phyloP scores from a whole-genome alignment of 768 basidiomycete genomes.

The Russula virescens region DNA sequence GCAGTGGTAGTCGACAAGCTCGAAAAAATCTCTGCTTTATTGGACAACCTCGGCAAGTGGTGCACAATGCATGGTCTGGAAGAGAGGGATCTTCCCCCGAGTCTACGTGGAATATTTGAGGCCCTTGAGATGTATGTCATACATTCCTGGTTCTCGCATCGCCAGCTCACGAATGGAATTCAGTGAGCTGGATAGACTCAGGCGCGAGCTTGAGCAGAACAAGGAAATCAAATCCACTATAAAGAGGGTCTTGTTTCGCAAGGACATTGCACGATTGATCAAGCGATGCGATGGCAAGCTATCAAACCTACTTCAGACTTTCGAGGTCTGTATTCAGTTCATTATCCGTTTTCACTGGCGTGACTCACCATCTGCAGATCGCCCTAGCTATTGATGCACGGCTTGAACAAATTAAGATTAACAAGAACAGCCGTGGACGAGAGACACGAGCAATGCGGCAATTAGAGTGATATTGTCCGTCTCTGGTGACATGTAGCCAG shows the following conservation, averaged over 20 bases:
- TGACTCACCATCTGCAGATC: not conserved
- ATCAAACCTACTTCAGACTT: not conserved
- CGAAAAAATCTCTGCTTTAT: not conserved
- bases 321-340: not conserved
- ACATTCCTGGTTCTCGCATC: not conserved
- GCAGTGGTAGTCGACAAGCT: not conserved
- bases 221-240: not conserved
- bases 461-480: too few relatives aligned
- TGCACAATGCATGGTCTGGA: not conserved
- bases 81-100: not conserved
- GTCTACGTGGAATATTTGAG: not conserved
- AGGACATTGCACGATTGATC: not conserved
- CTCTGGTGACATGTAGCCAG: too few relatives aligned
- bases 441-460: too few relatives aligned
- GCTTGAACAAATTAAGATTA: not conserved
- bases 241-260: not conserved
- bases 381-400: not conserved
- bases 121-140: not conserved
- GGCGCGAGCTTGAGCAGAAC: not conserved
- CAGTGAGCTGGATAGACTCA: not conserved
- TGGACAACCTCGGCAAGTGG: not conserved
- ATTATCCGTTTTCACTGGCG: not conserved
- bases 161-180: too few relatives aligned
- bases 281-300: conserved; percentile 1
- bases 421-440: too few relatives aligned